Percentiles rank a stretch among this genome's conserved stretches.
These are phyloP conservation scores for Cercospora sp. DNA, from an alignment of 2,329 filamentous ascomycete species.

Conservation along the genomic window DNA sequence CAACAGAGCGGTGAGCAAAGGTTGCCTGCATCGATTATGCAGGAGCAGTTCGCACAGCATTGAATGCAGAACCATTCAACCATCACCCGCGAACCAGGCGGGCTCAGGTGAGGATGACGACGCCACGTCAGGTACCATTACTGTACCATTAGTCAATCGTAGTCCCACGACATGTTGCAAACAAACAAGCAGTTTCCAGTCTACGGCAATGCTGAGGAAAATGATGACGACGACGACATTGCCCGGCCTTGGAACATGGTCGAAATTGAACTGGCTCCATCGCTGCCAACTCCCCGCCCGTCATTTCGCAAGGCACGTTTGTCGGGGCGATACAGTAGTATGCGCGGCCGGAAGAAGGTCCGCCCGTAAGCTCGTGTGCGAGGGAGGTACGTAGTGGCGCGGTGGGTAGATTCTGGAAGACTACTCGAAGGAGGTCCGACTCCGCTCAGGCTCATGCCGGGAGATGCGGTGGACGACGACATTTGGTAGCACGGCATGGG, in stretches of 20 bases:
- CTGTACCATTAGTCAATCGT: not conserved
- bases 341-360: not conserved
- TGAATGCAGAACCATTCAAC: slow-evolving; percentile 6
- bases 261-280: not conserved
- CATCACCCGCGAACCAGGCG: slow-evolving; percentile 9
- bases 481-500: not conserved
- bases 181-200: not conserved
- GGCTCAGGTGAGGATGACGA: not conserved
- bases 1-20: slow-evolving; percentile 2
- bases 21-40: not conserved
- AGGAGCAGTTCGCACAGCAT: slow-evolving; percentile 10
- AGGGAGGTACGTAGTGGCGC: not conserved
- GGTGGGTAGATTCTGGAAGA: slow-evolving; percentile 5
- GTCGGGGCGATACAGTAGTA: not conserved
- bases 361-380: not conserved
- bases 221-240: not conserved
- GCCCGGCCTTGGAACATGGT: not conserved
- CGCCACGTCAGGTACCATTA: slow-evolving; percentile 18
- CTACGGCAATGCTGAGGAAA: not conserved
- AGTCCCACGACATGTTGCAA: not conserved
- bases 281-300: not conserved
- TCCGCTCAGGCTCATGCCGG: not conserved
- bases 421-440: not conserved
- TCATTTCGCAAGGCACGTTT: not conserved
- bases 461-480: not conserved